These are phyloP conservation scores for Metschnikowia corniflorae DNA, from an alignment of 805 yeast species.

Conservation along the genomic window DNA sequence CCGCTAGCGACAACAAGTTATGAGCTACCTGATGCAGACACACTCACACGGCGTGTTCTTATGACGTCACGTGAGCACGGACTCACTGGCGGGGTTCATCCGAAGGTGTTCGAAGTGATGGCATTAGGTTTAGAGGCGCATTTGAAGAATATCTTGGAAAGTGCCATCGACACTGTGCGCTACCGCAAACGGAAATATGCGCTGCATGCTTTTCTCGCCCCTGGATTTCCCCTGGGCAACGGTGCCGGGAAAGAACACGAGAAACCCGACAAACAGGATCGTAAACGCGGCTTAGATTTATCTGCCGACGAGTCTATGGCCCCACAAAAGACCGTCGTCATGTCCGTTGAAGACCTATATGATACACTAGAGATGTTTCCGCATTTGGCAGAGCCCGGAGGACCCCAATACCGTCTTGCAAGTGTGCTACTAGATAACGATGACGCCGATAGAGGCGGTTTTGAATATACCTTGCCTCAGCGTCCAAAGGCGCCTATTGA, in stretches of 20 bases:
- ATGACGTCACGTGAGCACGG: conserved; percentile 92
- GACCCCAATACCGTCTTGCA: conserved; percentile 52
- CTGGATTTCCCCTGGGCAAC: conserved; percentile 16
- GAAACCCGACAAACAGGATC: background rate
- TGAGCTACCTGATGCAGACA: conserved; percentile 79
- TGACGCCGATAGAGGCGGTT: too few relatives aligned
- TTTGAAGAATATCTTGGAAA: conserved; percentile 68
- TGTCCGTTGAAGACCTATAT: conserved; percentile 64
- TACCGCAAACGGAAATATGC: conserved; percentile 50
- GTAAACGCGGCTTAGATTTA: background rate
- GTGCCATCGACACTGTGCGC: conserved; percentile 67
- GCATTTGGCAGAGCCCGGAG: conserved; percentile 63
- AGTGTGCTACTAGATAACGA: conserved; percentile 55
- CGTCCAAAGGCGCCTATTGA: too few relatives aligned
- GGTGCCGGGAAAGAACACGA: background rate
- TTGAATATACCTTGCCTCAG: too few relatives aligned
- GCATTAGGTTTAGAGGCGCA: conserved; percentile 80
- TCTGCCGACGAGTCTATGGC: background rate
- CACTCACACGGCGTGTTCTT: conserved; percentile 61
- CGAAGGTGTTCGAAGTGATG: conserved; percentile 74
- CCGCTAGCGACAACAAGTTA: conserved; percentile 74
- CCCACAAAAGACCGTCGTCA: conserved; percentile 27
- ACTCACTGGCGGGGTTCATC: conserved; percentile 70
- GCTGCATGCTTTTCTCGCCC: conserved; percentile 30
- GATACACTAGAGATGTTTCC: conserved; percentile 65